Evolutionary conservation across 768 basidiomycete genomes (phyloP).

Genomic region (Tricholoma matsutake): DNA sequence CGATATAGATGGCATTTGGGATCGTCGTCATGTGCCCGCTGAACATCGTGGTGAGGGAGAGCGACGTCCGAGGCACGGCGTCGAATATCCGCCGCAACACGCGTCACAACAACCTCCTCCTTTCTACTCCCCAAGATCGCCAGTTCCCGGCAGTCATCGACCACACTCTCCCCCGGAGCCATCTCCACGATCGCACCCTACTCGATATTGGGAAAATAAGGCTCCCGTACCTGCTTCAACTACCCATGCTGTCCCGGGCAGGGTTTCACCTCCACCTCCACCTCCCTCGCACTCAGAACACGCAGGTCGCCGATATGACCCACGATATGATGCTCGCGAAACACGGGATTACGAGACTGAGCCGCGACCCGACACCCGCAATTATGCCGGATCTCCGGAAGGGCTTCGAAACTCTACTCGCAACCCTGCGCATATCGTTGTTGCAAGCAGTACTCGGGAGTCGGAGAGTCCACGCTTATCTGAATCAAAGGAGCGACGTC

Average conservation of each 20-base stretch:
- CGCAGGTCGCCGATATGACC: slow-evolving; percentile 59
- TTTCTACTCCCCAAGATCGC: slow-evolving; percentile 43
- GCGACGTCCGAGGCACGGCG: slow-evolving; percentile 41
- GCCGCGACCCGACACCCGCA: slow-evolving; percentile 29
- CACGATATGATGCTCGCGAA: slow-evolving; percentile 53
- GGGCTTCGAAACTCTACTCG: slow-evolving; percentile 31
- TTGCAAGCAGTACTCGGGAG: slow-evolving; percentile 35
- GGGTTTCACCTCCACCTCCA: slow-evolving; percentile 27
- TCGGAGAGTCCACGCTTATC: slow-evolving; percentile 61
- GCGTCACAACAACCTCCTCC: slow-evolving; percentile 11
- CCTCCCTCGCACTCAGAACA: slow-evolving; percentile 39
- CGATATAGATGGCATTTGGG: slow-evolving; percentile 60
- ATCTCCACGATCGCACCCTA: slow-evolving; percentile 55
- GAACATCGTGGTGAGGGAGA: slow-evolving; percentile 45
- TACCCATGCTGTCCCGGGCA: slow-evolving; percentile 23
- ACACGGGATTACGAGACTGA: slow-evolving; percentile 47
- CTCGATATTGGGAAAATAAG: slow-evolving; percentile 63
- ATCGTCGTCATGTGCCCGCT: slow-evolving; percentile 48
- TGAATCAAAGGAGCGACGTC: slow-evolving; percentile 46
- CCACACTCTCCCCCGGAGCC: slow-evolving; percentile 54
- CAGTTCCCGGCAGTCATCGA: slow-evolving; percentile 31
- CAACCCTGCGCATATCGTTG: slow-evolving; percentile 29
- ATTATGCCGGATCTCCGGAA: slow-evolving; percentile 49
- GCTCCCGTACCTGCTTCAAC: slow-evolving; percentile 37
- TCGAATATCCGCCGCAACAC: slow-evolving; percentile 37